These are phyloP conservation scores for Ilyonectria sp. DNA, from an alignment of 2,329 filamentous ascomycete species.

Conservation along the genomic window DNA sequence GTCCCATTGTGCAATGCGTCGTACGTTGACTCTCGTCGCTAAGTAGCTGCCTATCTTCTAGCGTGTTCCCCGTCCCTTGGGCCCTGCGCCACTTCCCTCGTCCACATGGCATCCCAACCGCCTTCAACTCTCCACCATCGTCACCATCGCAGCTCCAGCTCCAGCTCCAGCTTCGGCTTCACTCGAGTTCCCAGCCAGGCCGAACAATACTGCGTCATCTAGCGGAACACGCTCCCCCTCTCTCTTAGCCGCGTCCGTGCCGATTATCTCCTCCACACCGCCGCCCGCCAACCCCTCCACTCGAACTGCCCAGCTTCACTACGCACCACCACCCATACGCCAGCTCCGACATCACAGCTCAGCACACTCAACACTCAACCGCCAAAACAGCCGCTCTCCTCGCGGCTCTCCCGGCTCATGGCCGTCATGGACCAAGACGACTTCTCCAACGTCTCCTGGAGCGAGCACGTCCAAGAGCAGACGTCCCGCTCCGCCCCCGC, in stretches of 20 bases:
- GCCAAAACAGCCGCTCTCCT: background rate
- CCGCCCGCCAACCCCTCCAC: conserved; percentile 1
- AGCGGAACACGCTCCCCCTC: background rate
- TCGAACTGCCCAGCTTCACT: background rate
- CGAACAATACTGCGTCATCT: background rate
- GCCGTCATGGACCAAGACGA: conserved; percentile 74
- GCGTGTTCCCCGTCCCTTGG: background rate
- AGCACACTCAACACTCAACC: background rate
- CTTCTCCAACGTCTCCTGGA: conserved; percentile 89
- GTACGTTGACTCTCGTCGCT: background rate
- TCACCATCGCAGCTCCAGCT: conserved; percentile 8
- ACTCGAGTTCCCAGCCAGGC: background rate
- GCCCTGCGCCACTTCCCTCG: conserved; percentile 33
- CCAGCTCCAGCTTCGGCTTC: conserved; percentile 16
- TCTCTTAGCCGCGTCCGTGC: too few relatives aligned
- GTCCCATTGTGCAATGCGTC: background rate
- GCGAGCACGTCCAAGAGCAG: conserved; percentile 67
- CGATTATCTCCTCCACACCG: background rate
- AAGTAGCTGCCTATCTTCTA: conserved; percentile 10
- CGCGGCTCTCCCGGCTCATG: conserved; percentile 37
- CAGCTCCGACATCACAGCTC: background rate
- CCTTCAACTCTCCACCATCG: conserved; percentile 24
- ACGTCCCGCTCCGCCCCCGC: conserved; percentile 37
- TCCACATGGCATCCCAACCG: conserved; percentile 18
- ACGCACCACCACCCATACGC: background rate